These are phyloP conservation scores for Dicorynia guianensis DNA, from an alignment of 306 rosid genomes.

Conservation along the genomic window DNA sequence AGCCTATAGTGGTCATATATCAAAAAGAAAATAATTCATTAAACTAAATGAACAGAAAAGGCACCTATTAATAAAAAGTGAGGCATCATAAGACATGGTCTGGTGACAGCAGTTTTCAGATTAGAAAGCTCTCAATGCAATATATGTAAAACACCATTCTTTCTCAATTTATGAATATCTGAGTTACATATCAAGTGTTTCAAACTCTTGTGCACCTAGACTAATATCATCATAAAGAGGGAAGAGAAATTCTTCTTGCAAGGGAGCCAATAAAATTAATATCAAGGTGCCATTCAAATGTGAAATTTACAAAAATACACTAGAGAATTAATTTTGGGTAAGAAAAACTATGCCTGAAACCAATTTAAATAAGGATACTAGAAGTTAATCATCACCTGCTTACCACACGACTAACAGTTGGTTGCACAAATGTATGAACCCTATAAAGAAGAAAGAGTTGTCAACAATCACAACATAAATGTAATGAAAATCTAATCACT, in stretches of 20 bases:
- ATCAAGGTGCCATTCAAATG: constrained; percentile 13
- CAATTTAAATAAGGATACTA: constrained; percentile 24
- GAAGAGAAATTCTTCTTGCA: neutral
- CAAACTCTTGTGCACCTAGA: neutral
- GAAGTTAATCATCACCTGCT: constrained; percentile 70
- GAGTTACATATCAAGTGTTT: neutral
- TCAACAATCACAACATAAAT: constrained; percentile 35
- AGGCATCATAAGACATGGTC: constrained; percentile 3
- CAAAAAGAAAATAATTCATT: neutral
- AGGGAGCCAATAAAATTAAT: constrained; percentile 15
- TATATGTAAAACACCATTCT: constrained; percentile 4
- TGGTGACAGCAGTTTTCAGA: constrained; percentile 4
- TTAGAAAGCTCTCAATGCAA: constrained; percentile 22
- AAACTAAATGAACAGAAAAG: constrained; percentile 34
- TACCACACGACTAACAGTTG: constrained; percentile 85
- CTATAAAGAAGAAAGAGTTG: constrained; percentile 53
- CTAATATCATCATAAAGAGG: neutral
- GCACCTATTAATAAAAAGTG: constrained; percentile 5
- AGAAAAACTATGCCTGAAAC: constrained; percentile 29
- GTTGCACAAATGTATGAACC: constrained; percentile 93
- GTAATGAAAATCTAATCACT: neutral
- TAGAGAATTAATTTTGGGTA: neutral
- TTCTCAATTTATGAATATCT: constrained; percentile 1
- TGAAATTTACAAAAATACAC: neutral
- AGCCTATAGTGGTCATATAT: constrained; percentile 58